phyloP scores from a whole-genome alignment of 176 grass and related monocot genomes.

The Musa acuminata region DNA sequence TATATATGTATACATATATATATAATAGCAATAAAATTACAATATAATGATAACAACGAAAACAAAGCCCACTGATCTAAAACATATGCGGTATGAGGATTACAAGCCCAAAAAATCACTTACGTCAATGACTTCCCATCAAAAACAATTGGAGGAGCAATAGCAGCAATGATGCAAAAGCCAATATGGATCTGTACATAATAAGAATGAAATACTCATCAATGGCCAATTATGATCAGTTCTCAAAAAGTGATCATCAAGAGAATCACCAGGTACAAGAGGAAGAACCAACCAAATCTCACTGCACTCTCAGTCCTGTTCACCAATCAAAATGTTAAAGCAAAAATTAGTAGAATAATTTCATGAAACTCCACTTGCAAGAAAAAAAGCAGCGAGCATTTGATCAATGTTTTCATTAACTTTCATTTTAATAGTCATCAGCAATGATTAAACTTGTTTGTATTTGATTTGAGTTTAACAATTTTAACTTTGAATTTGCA shows the following conservation, averaged over 20 bases:
- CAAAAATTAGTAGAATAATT: neutral
- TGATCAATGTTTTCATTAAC: neutral
- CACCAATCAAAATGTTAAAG: conserved; percentile 13
- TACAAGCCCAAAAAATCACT: conserved; percentile 17
- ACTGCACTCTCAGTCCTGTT: conserved; percentile 59
- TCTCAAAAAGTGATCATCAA: neutral
- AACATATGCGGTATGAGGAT: neutral
- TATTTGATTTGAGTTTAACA: neutral
- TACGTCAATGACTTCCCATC: conserved; percentile 82
- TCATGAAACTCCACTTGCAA: neutral
- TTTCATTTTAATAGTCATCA: neutral
- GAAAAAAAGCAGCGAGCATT: neutral
- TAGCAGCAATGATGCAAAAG: conserved; percentile 93
- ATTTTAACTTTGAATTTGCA: neutral
- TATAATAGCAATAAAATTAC: too few relatives aligned
- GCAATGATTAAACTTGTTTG: too few relatives aligned
- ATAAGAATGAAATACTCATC: neutral
- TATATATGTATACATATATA: too few relatives aligned
- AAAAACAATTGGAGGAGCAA: conserved; percentile 81
- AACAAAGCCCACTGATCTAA: neutral
- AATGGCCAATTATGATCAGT: neutral
- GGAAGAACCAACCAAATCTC: conserved; percentile 68
- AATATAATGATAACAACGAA: neutral
- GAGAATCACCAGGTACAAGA: conserved; percentile 49
- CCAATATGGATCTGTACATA: conserved; percentile 60